phyloP scores from a whole-genome alignment of 257 asterid species.

The Fraxinus excelsior region DNA sequence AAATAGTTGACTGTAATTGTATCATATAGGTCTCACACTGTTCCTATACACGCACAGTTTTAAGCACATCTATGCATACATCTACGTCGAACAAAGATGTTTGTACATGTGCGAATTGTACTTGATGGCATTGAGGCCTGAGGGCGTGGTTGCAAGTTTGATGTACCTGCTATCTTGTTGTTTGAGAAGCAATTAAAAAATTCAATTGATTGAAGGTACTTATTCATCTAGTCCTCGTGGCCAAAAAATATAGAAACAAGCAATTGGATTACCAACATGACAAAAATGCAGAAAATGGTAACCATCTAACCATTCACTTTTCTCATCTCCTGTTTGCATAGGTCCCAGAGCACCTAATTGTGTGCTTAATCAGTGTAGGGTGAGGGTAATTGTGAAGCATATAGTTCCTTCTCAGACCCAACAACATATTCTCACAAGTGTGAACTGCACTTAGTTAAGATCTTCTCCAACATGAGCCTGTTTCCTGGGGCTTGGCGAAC shows the following conservation, averaged over 20 bases:
- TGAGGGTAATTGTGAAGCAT: background rate
- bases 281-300: background rate
- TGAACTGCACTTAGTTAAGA: background rate
- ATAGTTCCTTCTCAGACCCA: background rate
- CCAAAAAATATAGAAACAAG: background rate
- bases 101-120: background rate
- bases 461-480: background rate
- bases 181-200: background rate
- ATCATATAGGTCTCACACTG: background rate
- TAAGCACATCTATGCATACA: background rate
- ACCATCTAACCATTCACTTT: background rate
- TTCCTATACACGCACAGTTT: background rate
- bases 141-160: background rate
- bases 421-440: background rate
- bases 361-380: background rate
- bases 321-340: background rate
- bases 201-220: background rate
- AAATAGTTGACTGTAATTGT: background rate
- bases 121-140: background rate
- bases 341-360: background rate
- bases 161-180: background rate
- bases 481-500: background rate
- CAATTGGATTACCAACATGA: background rate
- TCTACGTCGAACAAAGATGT: background rate
- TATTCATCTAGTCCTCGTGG: background rate